Percentiles rank a stretch among this genome's conserved stretches.
These are phyloP conservation scores for Chaetomiaceae sp. DNA, from an alignment of 2,329 filamentous ascomycete genomes.

Conservation along the genomic window DNA sequence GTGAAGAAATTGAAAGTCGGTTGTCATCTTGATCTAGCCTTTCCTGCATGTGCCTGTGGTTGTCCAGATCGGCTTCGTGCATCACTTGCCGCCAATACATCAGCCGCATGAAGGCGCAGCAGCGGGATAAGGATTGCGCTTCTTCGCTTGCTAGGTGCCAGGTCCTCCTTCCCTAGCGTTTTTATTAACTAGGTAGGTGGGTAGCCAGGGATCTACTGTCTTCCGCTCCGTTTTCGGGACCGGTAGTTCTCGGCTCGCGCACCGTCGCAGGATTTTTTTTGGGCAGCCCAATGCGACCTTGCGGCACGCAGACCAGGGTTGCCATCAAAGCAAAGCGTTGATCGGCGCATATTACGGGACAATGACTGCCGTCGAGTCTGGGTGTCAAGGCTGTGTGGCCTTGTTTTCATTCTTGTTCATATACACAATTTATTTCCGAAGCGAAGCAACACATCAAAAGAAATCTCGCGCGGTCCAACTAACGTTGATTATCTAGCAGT, in stretches of 20 bases:
- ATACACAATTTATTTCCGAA: too few species aligned
- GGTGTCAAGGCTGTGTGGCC: too few species aligned
- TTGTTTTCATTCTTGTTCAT: too few species aligned
- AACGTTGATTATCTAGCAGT: too few species aligned
- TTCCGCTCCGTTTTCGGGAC: not conserved
- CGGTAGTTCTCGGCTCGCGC: not conserved
- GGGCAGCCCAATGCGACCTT: not conserved
- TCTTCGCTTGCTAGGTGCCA: too few species aligned
- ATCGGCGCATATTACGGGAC: not conserved
- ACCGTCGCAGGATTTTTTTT: not conserved
- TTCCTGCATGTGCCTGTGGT: not conserved
- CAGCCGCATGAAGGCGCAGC: constrained; percentile 11
- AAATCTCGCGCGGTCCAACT: too few species aligned
- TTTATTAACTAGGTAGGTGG: too few species aligned
- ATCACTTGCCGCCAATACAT: not conserved
- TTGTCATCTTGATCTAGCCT: too few species aligned
- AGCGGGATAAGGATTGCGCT: not conserved
- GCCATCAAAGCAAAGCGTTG: not conserved
- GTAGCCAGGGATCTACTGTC: too few species aligned
- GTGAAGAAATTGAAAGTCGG: too few species aligned
- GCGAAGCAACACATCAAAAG: not conserved
- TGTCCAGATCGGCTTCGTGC: not conserved
- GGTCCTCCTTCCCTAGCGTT: too few species aligned
- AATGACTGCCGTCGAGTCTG: not conserved
- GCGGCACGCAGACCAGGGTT: not conserved